phyloP scores from a whole-genome alignment of 2,329 filamentous ascomycete species.

The Xylariaceae sp. region DNA sequence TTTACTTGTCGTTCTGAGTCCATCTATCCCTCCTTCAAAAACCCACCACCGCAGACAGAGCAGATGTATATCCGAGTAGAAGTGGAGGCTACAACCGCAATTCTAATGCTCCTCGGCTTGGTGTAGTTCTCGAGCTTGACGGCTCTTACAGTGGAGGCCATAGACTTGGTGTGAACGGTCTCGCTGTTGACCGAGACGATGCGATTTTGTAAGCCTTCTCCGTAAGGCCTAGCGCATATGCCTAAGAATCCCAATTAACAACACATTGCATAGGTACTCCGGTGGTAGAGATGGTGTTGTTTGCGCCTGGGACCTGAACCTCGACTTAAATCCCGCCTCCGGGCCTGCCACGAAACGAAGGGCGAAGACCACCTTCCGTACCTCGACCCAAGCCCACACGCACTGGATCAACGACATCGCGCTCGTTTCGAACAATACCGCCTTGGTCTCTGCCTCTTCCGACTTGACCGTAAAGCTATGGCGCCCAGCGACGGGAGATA shows the following conservation, averaged over 20 bases:
- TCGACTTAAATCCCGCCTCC: slow-evolving; percentile 46
- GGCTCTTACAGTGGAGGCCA: slow-evolving; percentile 68
- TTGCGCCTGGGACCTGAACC: slow-evolving; percentile 88
- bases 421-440: slow-evolving; percentile 69
- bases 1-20: too few relatives aligned
- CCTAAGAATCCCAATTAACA: slow-evolving; percentile 7
- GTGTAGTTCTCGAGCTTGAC: slow-evolving; percentile 53
- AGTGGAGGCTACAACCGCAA: neutral
- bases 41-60: too few relatives aligned
- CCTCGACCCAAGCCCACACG: slow-evolving; percentile 70
- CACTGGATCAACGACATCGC: slow-evolving; percentile 95
- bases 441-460: slow-evolving; percentile 85
- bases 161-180: slow-evolving; percentile 87
- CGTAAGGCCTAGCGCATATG: neutral
- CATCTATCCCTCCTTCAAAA: too few relatives aligned
- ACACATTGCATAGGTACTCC: slow-evolving; percentile 65
- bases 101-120: slow-evolving; percentile 10
- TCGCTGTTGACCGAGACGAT: slow-evolving; percentile 77
- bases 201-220: slow-evolving; percentile 73
- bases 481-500: slow-evolving; percentile 66
- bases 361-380: slow-evolving; percentile 52
- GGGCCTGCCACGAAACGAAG: slow-evolving; percentile 36
- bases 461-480: slow-evolving; percentile 90
- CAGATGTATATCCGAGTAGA: neutral
- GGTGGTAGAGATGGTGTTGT: slow-evolving; percentile 92